Conservation (phyloP, 2,329 filamentous ascomycete genomes). For the Leptographium galeiforme region DNA sequence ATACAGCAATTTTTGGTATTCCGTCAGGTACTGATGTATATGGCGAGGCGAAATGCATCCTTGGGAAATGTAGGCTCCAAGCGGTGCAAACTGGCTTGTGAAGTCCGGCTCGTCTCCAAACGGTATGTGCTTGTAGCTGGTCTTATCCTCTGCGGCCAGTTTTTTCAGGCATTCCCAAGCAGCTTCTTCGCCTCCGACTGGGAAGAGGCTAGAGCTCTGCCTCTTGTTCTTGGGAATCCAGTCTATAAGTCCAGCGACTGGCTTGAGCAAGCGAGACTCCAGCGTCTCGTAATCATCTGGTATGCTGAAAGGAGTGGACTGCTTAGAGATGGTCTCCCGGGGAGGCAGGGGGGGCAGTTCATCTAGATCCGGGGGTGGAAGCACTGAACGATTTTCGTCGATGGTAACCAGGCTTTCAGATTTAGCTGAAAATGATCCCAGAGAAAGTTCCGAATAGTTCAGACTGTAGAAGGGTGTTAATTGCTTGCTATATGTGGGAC, state of each 20-base stretch:
- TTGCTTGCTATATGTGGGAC: too few relatives aligned
- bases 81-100: not conserved
- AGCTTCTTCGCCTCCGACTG: not conserved
- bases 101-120: not conserved
- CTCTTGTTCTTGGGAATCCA: not conserved
- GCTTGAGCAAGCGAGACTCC: not conserved
- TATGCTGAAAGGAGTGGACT: not conserved
- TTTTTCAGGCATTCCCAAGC: not conserved
- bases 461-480: not conserved
- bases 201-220: too few relatives aligned
- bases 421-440: not conserved
- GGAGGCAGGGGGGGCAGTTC: not conserved
- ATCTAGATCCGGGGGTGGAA: not conserved
- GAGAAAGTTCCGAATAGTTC: not conserved
- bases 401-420: not conserved
- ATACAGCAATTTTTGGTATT: not conserved
- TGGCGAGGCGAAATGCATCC: not conserved
- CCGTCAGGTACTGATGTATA: not conserved
- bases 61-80: not conserved
- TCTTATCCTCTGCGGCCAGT: not conserved
- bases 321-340: not conserved
- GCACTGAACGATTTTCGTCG: not conserved
- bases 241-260: not conserved
- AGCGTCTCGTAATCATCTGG: not conserved
- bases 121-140: not conserved